phyloP scores from a whole-genome alignment of 257 asterid genomes.

The Haberlea rhodopensis region DNA sequence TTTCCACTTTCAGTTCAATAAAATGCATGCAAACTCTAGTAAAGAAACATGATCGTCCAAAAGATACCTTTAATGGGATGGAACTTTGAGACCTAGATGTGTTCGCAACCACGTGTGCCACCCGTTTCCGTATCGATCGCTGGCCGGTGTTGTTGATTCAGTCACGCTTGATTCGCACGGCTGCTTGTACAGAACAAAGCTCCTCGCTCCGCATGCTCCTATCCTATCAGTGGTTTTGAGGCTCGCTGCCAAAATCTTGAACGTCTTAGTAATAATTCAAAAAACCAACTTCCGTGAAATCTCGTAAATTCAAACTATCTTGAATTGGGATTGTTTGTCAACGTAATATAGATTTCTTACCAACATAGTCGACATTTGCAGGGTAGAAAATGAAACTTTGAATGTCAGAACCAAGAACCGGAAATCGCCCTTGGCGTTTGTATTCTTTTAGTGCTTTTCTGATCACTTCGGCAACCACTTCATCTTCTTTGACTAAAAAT shows the following conservation, averaged over 20 bases:
- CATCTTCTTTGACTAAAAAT: conserved; percentile 47
- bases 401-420: conserved; percentile 41
- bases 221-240: conserved; percentile 39
- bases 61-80: conserved; percentile 32
- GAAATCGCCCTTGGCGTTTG: conserved; percentile 56
- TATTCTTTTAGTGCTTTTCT: conserved; percentile 41
- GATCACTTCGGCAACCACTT: conserved; percentile 42
- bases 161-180: conserved; percentile 26
- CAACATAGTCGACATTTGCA: conserved; percentile 38
- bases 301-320: too few species aligned
- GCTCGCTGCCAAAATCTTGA: conserved; percentile 36
- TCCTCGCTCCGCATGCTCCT: conserved; percentile 48
- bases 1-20: too few species aligned
- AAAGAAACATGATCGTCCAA: too few species aligned
- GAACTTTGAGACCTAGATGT: conserved; percentile 39
- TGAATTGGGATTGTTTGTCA: too few species aligned
- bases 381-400: conserved; percentile 45
- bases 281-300: too few species aligned
- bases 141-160: conserved; percentile 30
- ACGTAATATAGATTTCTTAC: too few species aligned
- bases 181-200: conserved; percentile 54
- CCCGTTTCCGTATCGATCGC: conserved; percentile 24
- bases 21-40: too few species aligned
- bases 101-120: conserved; percentile 63
- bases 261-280: neutral